Percentiles rank a stretch among this genome's conserved stretches.
These are phyloP conservation scores for Linaria vulgaris DNA, from an alignment of 257 asterid genomes.

Conservation along the genomic window DNA sequence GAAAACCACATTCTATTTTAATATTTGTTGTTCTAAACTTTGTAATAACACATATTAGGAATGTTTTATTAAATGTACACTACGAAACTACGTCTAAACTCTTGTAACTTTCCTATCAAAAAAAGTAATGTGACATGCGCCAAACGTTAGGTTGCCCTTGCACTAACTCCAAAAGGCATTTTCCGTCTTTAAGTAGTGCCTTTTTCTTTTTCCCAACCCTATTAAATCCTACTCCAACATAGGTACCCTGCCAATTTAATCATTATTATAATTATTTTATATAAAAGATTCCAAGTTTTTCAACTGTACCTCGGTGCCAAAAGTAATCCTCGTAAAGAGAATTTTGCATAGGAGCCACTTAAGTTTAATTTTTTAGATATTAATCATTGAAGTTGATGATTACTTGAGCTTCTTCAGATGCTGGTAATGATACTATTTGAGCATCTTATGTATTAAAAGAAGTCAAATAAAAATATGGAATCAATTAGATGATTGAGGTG, in stretches of 20 bases:
- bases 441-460: not conserved
- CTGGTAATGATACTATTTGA: conserved; percentile 30
- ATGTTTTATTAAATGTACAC: no score
- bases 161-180: conserved; percentile 26
- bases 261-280: not conserved
- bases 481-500: not conserved
- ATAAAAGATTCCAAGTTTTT: conserved; percentile 24
- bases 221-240: conserved; percentile 22
- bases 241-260: conserved; percentile 13
- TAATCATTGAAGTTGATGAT: conserved; percentile 42
- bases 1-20: no score
- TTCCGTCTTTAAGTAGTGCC: conserved; percentile 16
- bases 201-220: not conserved
- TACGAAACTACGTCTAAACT: no score
- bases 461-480: no score
- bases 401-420: conserved; percentile 32
- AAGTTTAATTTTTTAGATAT: conserved; percentile 16
- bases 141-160: conserved; percentile 22
- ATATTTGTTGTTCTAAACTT: no score
- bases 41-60: no score
- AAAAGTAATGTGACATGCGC: no score
- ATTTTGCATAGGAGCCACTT: conserved; percentile 25
- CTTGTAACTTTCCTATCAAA: no score
- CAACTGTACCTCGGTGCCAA: conserved; percentile 27
- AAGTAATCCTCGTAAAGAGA: conserved; percentile 26